These are phyloP conservation scores for Talaromyces atroroseus DNA, from an alignment of 2,329 filamentous ascomycete genomes.

Conservation along the genomic window DNA sequence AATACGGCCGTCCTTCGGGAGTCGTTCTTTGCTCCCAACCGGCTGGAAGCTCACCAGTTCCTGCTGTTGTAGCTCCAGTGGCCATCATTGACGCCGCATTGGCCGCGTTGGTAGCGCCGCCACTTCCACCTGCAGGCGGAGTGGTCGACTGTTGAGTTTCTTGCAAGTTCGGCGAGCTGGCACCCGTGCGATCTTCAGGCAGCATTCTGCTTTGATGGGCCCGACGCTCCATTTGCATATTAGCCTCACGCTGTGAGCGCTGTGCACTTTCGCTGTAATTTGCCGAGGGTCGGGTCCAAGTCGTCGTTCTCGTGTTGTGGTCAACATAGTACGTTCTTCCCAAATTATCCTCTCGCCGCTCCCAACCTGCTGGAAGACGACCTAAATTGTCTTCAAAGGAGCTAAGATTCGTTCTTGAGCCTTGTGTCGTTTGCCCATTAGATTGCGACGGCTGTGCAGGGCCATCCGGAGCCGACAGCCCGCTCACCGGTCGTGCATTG, in stretches of 20 bases:
- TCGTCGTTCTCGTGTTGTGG: constrained; percentile 93
- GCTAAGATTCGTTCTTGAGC: constrained; percentile 60
- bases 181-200: constrained; percentile 89
- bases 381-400: constrained; percentile 97
- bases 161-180: constrained; percentile 76
- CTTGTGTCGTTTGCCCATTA: constrained; percentile 21
- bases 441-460: constrained; percentile 31
- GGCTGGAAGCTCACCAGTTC: constrained; percentile 87
- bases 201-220: constrained; percentile 93
- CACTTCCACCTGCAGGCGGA: constrained; percentile 40
- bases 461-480: constrained; percentile 34
- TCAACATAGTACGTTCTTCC: constrained; percentile 97
- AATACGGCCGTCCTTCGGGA: constrained; percentile 90
- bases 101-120: constrained; percentile 39
- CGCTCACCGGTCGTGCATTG: constrained; percentile 35
- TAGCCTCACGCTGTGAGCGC: constrained; percentile 75
- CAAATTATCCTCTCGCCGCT: constrained; percentile 88
- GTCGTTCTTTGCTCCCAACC: constrained; percentile 97
- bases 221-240: constrained; percentile 86
- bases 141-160: constrained; percentile 43
- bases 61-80: constrained; percentile 88
- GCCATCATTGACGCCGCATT: constrained; percentile 81
- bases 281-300: constrained; percentile 85
- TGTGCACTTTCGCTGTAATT: constrained; percentile 71
- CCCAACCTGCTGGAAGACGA: constrained; percentile 87